Evolutionary conservation across 2,329 filamentous ascomycete species (phyloP).

Genomic region (Colletotrichum agaves): DNA sequence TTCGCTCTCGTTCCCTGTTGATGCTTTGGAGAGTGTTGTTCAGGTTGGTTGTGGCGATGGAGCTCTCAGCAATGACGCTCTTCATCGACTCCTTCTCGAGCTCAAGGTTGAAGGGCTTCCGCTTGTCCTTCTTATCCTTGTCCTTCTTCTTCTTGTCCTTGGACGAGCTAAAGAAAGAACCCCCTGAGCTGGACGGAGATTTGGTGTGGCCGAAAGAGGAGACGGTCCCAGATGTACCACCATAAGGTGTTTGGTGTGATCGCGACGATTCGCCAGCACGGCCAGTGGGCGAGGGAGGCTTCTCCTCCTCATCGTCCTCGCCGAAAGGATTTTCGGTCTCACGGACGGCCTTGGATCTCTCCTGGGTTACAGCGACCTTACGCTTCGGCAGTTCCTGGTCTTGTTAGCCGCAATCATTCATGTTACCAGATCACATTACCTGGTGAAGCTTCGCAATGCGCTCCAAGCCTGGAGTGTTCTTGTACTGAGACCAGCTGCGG

Average conservation of each 20-base stretch:
- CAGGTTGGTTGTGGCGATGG: constrained; percentile 90
- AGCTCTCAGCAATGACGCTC: constrained; percentile 86
- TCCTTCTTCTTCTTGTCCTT: constrained; percentile 62
- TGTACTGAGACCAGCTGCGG: constrained; percentile 88
- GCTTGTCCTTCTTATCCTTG: constrained; percentile 66
- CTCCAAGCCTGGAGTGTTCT: constrained; percentile 81
- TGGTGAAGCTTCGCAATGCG: constrained; percentile 82
- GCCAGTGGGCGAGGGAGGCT: constrained; percentile 43
- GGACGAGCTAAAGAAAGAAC: constrained; percentile 54
- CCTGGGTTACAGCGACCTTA: constrained; percentile 79
- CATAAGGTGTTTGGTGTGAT: constrained; percentile 44
- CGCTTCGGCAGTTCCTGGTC: constrained; percentile 69
- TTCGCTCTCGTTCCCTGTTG: constrained; percentile 87
- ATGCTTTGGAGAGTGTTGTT: constrained; percentile 88
- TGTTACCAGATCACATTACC: constrained; percentile 47
- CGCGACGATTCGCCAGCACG: constrained; percentile 39
- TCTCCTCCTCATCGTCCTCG: constrained; percentile 71
- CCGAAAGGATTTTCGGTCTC: constrained; percentile 82
- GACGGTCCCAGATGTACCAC: constrained; percentile 29
- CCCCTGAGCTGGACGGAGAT: constrained; percentile 52
- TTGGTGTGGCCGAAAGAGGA: constrained; percentile 44
- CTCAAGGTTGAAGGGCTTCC: constrained; percentile 81
- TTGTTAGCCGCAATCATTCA: not conserved
- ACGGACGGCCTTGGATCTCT: constrained; percentile 82
- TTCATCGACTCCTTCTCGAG: constrained; percentile 90